These are phyloP conservation scores for Castanea crenata DNA, from an alignment of 306 rosid genomes.

Conservation along the genomic window DNA sequence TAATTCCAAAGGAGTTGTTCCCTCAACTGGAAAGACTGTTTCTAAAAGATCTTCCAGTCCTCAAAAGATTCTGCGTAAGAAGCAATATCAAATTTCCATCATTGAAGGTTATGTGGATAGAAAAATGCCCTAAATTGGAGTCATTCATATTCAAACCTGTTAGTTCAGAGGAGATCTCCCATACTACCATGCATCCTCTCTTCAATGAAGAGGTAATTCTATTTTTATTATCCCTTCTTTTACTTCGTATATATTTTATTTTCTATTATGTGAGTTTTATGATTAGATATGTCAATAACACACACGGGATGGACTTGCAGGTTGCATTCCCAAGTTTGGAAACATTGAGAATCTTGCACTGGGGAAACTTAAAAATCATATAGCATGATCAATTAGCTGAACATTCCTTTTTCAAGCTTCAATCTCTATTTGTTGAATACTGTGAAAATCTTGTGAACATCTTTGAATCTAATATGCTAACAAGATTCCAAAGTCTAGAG, in stretches of 20 bases:
- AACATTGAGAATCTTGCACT: not conserved
- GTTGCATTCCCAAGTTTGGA: not conserved
- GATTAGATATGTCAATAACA: not conserved
- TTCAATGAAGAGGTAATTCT: too few species aligned
- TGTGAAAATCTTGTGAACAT: not conserved
- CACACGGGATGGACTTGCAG: not conserved
- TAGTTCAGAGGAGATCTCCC: too few species aligned
- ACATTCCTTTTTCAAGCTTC: slow-evolving; percentile 2
- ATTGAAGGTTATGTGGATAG: too few species aligned
- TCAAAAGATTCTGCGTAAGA: too few species aligned
- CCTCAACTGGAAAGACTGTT: too few species aligned
- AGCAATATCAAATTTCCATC: too few species aligned
- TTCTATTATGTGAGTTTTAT: too few species aligned
- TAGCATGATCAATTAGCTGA: not conserved
- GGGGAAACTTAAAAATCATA: not conserved
- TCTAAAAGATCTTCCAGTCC: too few species aligned
- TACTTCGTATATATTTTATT: not conserved
- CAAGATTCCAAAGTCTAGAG: not conserved
- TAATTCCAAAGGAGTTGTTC: too few species aligned
- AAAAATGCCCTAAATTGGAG: too few species aligned
- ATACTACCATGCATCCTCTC: too few species aligned
- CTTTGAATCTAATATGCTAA: not conserved
- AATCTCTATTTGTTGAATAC: not conserved
- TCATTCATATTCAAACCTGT: too few species aligned
- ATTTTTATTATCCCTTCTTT: not conserved